These are phyloP conservation scores for Mortierella sp. DNA, from an alignment of 371 early-diverging fungal species.

Conservation along the genomic window DNA sequence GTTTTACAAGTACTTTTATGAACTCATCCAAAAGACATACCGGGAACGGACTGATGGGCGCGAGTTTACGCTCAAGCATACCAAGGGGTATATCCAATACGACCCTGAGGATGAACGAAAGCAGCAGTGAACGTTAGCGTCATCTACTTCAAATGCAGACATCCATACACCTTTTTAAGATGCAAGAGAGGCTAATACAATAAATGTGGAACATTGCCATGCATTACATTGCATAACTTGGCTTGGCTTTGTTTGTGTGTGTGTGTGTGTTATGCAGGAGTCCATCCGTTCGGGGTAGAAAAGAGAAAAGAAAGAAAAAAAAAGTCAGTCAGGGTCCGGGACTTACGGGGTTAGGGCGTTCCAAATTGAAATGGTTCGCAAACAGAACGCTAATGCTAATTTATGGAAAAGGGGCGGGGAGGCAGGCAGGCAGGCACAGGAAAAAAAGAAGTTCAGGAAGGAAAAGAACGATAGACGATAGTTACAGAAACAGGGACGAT, in stretches of 20 bases:
- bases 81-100: slow-evolving; percentile 45
- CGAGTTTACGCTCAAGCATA: slow-evolving; percentile 58
- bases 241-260: no score
- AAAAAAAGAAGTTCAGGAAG: not conserved
- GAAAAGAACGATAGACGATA: not conserved
- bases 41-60: slow-evolving; percentile 54
- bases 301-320: not conserved
- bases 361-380: not conserved
- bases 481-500: not conserved
- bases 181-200: not conserved
- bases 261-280: not conserved
- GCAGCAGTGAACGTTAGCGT: not conserved
- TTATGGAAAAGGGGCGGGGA: not conserved
- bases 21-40: slow-evolving; percentile 86
- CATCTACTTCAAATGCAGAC: not conserved
- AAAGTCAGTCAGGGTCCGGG: slow-evolving; percentile 5
- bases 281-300: not conserved
- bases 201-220: not conserved
- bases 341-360: not conserved
- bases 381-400: not conserved
- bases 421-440: not conserved
- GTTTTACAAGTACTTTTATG: slow-evolving; percentile 90
- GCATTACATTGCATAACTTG: not conserved
- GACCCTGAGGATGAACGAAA: slow-evolving; percentile 1
- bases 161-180: not conserved